phyloP scores from a whole-genome alignment of 306 rosid species.

The Medicago ruthenica region DNA sequence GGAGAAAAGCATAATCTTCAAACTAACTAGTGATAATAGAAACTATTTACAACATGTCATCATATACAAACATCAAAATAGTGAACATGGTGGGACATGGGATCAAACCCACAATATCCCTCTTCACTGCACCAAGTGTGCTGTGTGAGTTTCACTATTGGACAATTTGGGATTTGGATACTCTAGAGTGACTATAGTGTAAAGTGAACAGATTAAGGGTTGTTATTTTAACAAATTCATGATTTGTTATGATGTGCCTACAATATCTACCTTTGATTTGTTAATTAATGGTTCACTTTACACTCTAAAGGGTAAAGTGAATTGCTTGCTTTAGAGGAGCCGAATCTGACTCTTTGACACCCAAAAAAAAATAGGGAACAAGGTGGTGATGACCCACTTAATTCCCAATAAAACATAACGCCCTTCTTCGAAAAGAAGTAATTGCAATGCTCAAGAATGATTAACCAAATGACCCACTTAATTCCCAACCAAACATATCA shows the following conservation, averaged over 20 bases:
- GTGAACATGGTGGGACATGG: constrained; percentile 1
- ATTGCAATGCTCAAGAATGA: constrained; percentile 5
- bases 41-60: constrained; percentile 13
- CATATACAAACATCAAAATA: constrained; percentile 21
- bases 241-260: too few species aligned
- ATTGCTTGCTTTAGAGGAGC: too few species aligned
- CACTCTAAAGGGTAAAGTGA: too few species aligned
- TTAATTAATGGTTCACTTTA: too few species aligned
- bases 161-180: too few species aligned
- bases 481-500: too few species aligned
- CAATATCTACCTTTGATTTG: too few species aligned
- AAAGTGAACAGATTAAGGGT: too few species aligned
- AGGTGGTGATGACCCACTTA: not conserved
- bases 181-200: too few species aligned
- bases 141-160: not conserved
- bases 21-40: constrained; percentile 9
- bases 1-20: constrained; percentile 21
- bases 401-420: constrained; percentile 14
- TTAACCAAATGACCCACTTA: too few species aligned
- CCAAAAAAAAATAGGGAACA: not conserved
- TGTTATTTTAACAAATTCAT: too few species aligned
- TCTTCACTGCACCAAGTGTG: not conserved
- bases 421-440: constrained; percentile 11
- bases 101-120: not conserved
- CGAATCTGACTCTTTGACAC: not conserved